Conservation (phyloP, 805 yeast genomes). For the Saccharomycopsis capsularis region DNA sequence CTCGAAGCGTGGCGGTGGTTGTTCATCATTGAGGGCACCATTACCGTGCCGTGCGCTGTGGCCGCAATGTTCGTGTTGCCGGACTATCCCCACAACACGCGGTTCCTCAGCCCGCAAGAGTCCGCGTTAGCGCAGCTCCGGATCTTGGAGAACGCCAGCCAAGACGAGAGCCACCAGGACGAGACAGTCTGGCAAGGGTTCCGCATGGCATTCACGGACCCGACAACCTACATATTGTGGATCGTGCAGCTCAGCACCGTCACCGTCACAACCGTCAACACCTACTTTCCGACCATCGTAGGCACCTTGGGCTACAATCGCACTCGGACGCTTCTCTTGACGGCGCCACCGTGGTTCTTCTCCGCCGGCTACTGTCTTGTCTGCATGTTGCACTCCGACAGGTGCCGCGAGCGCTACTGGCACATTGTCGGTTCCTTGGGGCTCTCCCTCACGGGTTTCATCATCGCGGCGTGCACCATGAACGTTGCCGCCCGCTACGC, state of each 20-base stretch:
- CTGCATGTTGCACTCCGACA: constrained; percentile 52
- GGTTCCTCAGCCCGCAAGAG: constrained; percentile 46
- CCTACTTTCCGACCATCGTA: constrained; percentile 57
- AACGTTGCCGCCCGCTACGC: constrained; percentile 52
- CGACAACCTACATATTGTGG: constrained; percentile 16
- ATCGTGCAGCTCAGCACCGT: constrained; percentile 32
- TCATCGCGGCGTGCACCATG: constrained; percentile 42
- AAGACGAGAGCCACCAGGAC: constrained; percentile 12
- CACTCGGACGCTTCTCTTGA: constrained; percentile 45
- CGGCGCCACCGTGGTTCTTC: constrained; percentile 52
- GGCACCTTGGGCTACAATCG: constrained; percentile 41
- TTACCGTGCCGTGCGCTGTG: constrained; percentile 27
- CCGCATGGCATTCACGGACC: constrained; percentile 13
- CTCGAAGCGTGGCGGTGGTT: constrained; percentile 45
- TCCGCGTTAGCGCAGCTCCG: constrained; percentile 50
- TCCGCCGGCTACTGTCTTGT: constrained; percentile 45
- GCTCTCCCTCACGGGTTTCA: constrained; percentile 39
- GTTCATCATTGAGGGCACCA: constrained; percentile 41
- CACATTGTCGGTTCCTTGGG: constrained; percentile 40
- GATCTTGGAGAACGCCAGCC: constrained; percentile 28
- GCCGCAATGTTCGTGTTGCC: constrained; percentile 44
- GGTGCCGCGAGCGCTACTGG: constrained; percentile 46
- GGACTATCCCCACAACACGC: constrained; percentile 67
- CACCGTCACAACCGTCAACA: constrained; percentile 55
- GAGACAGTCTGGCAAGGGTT: constrained; percentile 4